A percentile compares a stretch with the other conserved stretches of the same genome.
Evolutionary conservation across 306 rosid genomes (phyloP).

Genomic region (Abrus pulchellus): DNA sequence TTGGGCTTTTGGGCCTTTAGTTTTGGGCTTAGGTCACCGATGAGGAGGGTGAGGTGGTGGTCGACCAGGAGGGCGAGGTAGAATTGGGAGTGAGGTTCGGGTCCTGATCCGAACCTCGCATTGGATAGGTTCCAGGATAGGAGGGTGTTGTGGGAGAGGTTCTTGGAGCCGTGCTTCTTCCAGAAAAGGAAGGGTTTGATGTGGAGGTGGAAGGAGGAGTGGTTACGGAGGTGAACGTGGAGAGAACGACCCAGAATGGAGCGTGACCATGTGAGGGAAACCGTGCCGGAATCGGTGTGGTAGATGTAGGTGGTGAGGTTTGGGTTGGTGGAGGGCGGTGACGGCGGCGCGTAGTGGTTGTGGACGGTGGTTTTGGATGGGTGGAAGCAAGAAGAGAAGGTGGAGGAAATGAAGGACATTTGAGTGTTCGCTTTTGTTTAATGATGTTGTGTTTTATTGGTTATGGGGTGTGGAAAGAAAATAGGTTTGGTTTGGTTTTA

Average conservation of each 20-base stretch:
- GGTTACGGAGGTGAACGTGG: slow-evolving; percentile 61
- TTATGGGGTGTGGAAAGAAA: neutral
- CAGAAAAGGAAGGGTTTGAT: slow-evolving; percentile 70
- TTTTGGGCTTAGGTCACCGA: slow-evolving; percentile 55
- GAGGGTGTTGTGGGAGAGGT: slow-evolving; percentile 55
- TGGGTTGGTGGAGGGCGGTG: slow-evolving; percentile 58
- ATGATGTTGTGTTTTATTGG: neutral
- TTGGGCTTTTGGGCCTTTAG: slow-evolving; percentile 29
- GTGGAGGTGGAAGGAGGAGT: slow-evolving; percentile 67
- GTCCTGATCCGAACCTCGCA: slow-evolving; percentile 65
- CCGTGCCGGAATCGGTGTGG: slow-evolving; percentile 71
- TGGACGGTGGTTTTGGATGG: slow-evolving; percentile 45
- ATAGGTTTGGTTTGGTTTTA: no score
- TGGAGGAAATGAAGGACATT: slow-evolving; percentile 58
- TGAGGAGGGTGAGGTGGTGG: slow-evolving; percentile 56
- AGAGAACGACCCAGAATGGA: slow-evolving; percentile 82
- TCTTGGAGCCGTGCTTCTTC: slow-evolving; percentile 71
- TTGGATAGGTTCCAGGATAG: slow-evolving; percentile 75
- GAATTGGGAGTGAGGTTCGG: slow-evolving; percentile 71
- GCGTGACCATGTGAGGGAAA: slow-evolving; percentile 87
- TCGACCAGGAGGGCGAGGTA: slow-evolving; percentile 70
- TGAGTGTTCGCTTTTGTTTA: neutral
- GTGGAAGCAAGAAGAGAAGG: slow-evolving; percentile 64
- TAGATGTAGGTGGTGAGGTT: slow-evolving; percentile 75
- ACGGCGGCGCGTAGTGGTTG: slow-evolving; percentile 37